Evolutionary conservation across 805 yeast species (phyloP), one percentile per base, ranked within the genome.

Genomic region (Phaffomyces antillensis): DNA sequence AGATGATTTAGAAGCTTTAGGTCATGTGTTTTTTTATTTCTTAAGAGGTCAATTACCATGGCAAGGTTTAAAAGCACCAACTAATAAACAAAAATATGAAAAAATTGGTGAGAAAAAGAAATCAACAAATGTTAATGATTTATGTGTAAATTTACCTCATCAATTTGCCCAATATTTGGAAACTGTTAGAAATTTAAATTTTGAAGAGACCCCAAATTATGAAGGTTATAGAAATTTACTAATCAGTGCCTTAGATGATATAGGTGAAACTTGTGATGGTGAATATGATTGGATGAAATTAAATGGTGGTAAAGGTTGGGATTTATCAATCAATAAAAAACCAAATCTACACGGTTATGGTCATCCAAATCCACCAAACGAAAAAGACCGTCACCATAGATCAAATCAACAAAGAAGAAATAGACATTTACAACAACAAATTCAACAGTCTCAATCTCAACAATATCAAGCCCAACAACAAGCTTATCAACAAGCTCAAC

Each of bases 61-160:
- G 95, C 95, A 85, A 66, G 95, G 95, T n/a, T 67, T 85, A 48
- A 85, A 84, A 64, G 93, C 91, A 2, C 88, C 88, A 47, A 84
- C 87, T n/a, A 85, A 85, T 62, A 85, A 86, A 61, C 75, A 79
- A 52, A 85, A 85, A 62, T 85, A 85, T 60, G 93, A 86, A 62
- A 85, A 84, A 60, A 86, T 86, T 62, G 93, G 93, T 26, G 84
- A 83, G 52, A 83, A 83, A 56, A 86, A 86, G 62, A 81, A 83
- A 59, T 72, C 82, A 15, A 79, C 89, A 2, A 75, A 81, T 13
- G 78, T 85, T 9, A 71, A 69, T 39, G 82, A 80, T 40, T 58
- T 70, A 46, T 76, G 86, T 55, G 73, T 73, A 41, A 80, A 79
- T 23, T 72, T 84, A 41, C 93, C 95, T 16, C 67, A 70, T 48